Evolutionary conservation across 2,329 filamentous ascomycete species (phyloP).

Genomic region (Epichloe elymi): DNA sequence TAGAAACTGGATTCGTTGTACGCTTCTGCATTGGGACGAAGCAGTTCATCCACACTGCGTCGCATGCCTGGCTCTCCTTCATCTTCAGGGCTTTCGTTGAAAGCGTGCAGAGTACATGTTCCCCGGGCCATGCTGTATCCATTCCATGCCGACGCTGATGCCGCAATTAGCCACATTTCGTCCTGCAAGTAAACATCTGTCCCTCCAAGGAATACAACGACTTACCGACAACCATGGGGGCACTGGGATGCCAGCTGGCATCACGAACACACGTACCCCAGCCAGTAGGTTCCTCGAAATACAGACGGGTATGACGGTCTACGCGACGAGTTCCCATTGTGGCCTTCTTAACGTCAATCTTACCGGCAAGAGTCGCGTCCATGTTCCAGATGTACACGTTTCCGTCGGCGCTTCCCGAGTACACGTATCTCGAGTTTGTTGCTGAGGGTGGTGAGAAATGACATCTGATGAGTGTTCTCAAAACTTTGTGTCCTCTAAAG

Average conservation of each 20-base stretch:
- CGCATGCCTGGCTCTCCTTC: slow-evolving; percentile 51
- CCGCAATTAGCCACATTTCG: not conserved
- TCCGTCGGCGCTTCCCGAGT: slow-evolving; percentile 80
- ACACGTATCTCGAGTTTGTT: slow-evolving; percentile 84
- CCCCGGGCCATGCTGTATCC: slow-evolving; percentile 60
- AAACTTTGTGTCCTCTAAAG: slow-evolving; percentile 78
- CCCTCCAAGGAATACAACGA: slow-evolving; percentile 6
- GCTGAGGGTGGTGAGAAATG: slow-evolving; percentile 84
- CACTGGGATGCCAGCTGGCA: slow-evolving; percentile 80
- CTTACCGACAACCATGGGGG: slow-evolving; percentile 60
- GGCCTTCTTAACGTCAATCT: slow-evolving; percentile 63
- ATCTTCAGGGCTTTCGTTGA: slow-evolving; percentile 51
- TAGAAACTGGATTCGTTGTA: slow-evolving; percentile 7
- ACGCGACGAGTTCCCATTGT: slow-evolving; percentile 50
- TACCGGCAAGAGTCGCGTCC: slow-evolving; percentile 69
- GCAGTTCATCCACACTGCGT: slow-evolving; percentile 44
- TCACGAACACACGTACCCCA: slow-evolving; percentile 78
- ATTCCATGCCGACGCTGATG: slow-evolving; percentile 66
- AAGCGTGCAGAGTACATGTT: slow-evolving; percentile 67
- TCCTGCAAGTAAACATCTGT: not conserved
- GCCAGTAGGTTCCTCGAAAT: slow-evolving; percentile 38
- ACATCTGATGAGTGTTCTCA: slow-evolving; percentile 83
- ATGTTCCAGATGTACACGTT: slow-evolving; percentile 87
- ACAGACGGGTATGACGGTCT: slow-evolving; percentile 40
- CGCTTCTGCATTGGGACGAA: slow-evolving; percentile 27